Base-by-base conservation (phyloP, 441 rosid genomes). In the Corymbia calophylla region DNA sequence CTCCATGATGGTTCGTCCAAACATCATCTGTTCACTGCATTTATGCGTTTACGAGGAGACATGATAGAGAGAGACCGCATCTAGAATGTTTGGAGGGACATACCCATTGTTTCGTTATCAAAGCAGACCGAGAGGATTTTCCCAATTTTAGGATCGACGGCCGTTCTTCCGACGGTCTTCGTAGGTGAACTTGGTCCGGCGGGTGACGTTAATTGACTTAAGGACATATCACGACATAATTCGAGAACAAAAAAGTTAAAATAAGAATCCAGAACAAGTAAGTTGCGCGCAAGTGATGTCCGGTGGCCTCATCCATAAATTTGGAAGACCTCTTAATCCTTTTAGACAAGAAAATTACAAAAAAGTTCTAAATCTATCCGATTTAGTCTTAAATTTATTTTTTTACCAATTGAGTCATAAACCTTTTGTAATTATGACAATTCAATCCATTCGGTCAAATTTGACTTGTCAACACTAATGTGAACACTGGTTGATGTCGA, bases 401-500 rank as follows among this genome's bases (percentile, higher is more conserved):
- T 39, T 39, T 39, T 39, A 5, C 44, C 1, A 39, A 39, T 39
- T 39, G 5, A 39, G 44, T 39, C 5, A 39, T 39, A 39, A 39
- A 39, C 0, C 6, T 39, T 39, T 39, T 39, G 44, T 39, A 39
- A 39, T 39, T 39, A 39, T 39, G 5, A 4, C 44, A 39, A 39
- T 39, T 39, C 44, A 39, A 6, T 39, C 6, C 44, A 39, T 39
- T 39, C 5, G 5, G 44, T 6, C 44, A 39, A 39, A 39, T 6
- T 39, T 39, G 44, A 39, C 6, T 39, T 39, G 44, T 39, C 5
- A 5, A 39, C 5, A 39, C 44, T 39, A 39, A 39, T 6, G 5
- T 5, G 44, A 5, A 39, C 44, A 39, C 44, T 39, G 5, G 44
- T 6, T 39, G 1, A 39, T 0, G 44, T 6, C 1, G 1, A 39